phyloP scores from a whole-genome alignment of 208 protist species.

The Wallacemonas collosoma region DNA sequence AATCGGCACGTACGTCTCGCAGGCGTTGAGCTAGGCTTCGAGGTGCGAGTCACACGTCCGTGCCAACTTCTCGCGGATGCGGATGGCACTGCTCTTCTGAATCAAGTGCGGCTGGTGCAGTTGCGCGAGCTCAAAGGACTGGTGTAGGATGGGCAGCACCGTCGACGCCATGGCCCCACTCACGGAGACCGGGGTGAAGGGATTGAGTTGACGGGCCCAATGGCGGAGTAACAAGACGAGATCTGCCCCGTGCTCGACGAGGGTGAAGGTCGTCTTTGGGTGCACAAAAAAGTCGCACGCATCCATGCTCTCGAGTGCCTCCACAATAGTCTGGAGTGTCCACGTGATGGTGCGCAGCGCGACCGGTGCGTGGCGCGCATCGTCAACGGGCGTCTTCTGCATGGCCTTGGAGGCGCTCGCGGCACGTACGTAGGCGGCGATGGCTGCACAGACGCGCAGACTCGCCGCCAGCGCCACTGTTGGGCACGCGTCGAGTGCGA shows the following conservation, averaged over 20 bases:
- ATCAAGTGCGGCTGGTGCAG: slow-evolving; percentile 20
- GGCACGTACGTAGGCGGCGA: slow-evolving; percentile 54
- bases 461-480: slow-evolving; percentile 48
- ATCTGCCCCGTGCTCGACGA: slow-evolving; percentile 51
- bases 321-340: slow-evolving; percentile 49
- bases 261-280: slow-evolving; percentile 41
- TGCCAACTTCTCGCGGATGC: slow-evolving; percentile 55
- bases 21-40: not conserved
- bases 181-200: slow-evolving; percentile 21
- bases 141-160: slow-evolving; percentile 55
- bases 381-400: slow-evolving; percentile 3
- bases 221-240: slow-evolving; percentile 24
- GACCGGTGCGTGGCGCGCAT: slow-evolving; percentile 2
- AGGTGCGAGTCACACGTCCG: slow-evolving; percentile 36
- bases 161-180: slow-evolving; percentile 28
- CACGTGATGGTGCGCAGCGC: slow-evolving; percentile 14
- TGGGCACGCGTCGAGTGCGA: slow-evolving; percentile 45
- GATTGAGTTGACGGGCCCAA: slow-evolving; percentile 23
- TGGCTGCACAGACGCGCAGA: slow-evolving; percentile 51
- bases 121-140: slow-evolving; percentile 49
- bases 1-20: too few relatives aligned
- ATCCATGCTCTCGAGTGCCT: slow-evolving; percentile 41
- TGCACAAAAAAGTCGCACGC: slow-evolving; percentile 49
- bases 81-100: slow-evolving; percentile 21
- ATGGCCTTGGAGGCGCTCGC: slow-evolving; percentile 24